Conservation (phyloP, 768 basidiomycete genomes). For the Collybia nuda region DNA sequence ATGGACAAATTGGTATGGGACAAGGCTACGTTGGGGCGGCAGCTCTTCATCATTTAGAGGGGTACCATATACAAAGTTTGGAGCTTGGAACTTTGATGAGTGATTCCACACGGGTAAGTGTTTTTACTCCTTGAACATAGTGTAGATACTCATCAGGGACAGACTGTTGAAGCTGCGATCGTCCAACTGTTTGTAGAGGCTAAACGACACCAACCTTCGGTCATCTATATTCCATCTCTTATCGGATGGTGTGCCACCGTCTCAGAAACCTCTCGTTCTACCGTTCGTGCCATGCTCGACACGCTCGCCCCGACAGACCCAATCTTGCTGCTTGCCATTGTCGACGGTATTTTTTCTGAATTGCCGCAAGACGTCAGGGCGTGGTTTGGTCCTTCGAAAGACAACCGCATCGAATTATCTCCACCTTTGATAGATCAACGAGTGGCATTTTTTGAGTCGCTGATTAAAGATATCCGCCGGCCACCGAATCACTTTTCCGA, state of each 20-base stretch:
- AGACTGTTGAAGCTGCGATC: constrained; percentile 91
- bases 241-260: constrained; percentile 83
- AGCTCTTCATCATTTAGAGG: constrained; percentile 90
- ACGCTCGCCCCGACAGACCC: constrained; percentile 90
- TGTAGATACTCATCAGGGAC: constrained; percentile 2
- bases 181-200: constrained; percentile 97
- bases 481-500: constrained; percentile 90
- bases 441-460: constrained; percentile 69
- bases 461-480: constrained; percentile 67
- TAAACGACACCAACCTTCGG: constrained; percentile 93
- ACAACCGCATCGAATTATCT: constrained; percentile 69
- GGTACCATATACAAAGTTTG: constrained; percentile 91
- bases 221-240: constrained; percentile 92
- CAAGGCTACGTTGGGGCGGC: constrained; percentile 90
- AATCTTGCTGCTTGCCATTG: constrained; percentile 86
- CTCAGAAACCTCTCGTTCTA: constrained; percentile 79
- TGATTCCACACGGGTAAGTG: constrained; percentile 82
- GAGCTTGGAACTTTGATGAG: constrained; percentile 88
- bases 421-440: constrained; percentile 58
- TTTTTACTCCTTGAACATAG: neutral
- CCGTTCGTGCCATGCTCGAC: constrained; percentile 89
- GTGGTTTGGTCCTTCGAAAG: constrained; percentile 85
- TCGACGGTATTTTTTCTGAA: constrained; percentile 70
- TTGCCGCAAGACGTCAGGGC: constrained; percentile 80
- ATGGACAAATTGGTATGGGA: constrained; percentile 86